Evolutionary conservation across 2,329 filamentous ascomycete species (phyloP), one percentile per base, ranked within the genome.

Genomic region (Ophiocordyceps camponoti-floridani): DNA sequence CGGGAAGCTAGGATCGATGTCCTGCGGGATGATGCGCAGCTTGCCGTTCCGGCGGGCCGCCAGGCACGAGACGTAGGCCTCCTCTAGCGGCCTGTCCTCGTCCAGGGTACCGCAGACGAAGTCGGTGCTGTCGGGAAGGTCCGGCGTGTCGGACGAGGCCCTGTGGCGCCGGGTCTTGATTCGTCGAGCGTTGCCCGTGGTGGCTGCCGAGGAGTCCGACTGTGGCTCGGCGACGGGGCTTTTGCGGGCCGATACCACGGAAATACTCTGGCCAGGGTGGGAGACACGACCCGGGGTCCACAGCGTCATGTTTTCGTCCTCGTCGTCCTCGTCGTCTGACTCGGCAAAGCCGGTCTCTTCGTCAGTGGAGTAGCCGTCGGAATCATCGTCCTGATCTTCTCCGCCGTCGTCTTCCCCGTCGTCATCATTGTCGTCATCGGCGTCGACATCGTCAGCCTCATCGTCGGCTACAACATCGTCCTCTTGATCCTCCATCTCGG

Each of bases 51-150:
- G 82, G 51, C 84, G 80, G 45, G 84, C 79, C 55, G 88, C 83
- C 47, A 93, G 72, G 54, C 83, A 86, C 2, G 84, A 84, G 46
- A 94, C 73, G 60, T 95, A 98, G 1, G 86, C 89, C 52, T 88
- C 86, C 59, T 98, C 91, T n/a, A 96, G 65, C 3, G 87, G 86
- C 41, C 86, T 79, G 56, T 98, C 91, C 62, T 98, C 91, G 52
- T 98, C 91, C 18, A 98, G 70, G 1, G 91, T 98, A 47, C 91
- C 91, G 56, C 91, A 96, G n/a, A 98, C 91, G 52, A 98, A 98
- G 60, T 98, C 91, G 13, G 91, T 96, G 62, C 88, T 95, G 60
- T 98, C 91, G 1, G 91, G 91, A 11, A 98, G 70, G 57, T 94
- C 86, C 2, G 85, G 84, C 1, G 82, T 84, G 23, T 73, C 72